Evolutionary conservation across 768 basidiomycete genomes (phyloP).

Genomic region (Ramaria sp.): DNA sequence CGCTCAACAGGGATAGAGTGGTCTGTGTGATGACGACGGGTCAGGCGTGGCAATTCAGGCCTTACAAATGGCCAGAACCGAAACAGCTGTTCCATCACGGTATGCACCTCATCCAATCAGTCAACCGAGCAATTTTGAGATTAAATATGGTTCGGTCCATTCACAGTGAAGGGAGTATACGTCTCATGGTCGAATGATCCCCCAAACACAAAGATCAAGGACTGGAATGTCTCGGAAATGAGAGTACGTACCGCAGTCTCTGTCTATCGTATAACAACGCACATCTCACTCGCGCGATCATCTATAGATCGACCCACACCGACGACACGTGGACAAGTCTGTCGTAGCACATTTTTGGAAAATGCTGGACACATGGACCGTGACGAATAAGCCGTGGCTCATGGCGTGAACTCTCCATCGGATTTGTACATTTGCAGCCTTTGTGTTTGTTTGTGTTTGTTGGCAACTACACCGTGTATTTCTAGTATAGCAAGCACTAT

Average conservation of each 20-base stretch:
- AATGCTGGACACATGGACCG: constrained; percentile 77
- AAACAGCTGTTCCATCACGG: constrained; percentile 89
- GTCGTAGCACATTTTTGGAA: constrained; percentile 97
- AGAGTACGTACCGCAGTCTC: constrained; percentile 41
- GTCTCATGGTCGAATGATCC: constrained; percentile 93
- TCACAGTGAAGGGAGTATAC: constrained; percentile 85
- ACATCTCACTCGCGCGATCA: background rate
- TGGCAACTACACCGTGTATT: no score
- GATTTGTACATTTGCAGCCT: no score
- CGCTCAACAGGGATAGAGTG: constrained; percentile 59
- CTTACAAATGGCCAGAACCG: constrained; percentile 96
- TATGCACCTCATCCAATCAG: constrained; percentile 21
- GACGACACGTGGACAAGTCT: constrained; percentile 89
- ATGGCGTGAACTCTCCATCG: constrained; percentile 21
- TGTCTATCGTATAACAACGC: no score
- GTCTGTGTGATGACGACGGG: constrained; percentile 98
- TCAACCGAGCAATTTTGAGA: background rate
- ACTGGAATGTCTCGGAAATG: constrained; percentile 95
- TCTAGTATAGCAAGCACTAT: no score
- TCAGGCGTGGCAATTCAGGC: constrained; percentile 95
- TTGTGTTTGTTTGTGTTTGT: no score
- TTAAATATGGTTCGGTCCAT: background rate
- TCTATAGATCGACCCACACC: constrained; percentile 73
- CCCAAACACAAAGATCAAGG: constrained; percentile 77
- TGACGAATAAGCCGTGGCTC: constrained; percentile 69